phyloP scores from a whole-genome alignment of 352 stramenopile genomes.

The Phytophthora citricola region DNA sequence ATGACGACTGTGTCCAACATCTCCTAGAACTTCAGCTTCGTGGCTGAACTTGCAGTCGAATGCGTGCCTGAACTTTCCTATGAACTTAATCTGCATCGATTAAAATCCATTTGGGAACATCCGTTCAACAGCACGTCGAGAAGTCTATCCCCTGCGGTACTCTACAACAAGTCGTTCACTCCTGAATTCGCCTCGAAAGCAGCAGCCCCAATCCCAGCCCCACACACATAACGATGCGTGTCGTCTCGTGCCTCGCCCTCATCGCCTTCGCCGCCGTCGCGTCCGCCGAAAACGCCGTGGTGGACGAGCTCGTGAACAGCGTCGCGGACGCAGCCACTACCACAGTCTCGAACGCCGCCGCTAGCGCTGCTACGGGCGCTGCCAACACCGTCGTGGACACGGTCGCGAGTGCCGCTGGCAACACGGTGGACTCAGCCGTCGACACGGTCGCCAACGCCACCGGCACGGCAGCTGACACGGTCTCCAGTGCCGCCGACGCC shows the following conservation, averaged over 20 bases:
- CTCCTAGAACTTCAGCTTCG: background rate
- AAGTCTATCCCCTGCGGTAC: constrained; percentile 7
- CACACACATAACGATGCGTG: constrained; percentile 20
- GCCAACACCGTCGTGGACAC: constrained; percentile 17
- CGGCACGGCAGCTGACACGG: constrained; percentile 16
- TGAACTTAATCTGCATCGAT: constrained; percentile 26
- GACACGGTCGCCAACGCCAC: constrained; percentile 23
- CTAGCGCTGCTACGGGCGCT: constrained; percentile 5
- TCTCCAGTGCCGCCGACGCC: constrained; percentile 19
- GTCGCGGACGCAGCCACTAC: constrained; percentile 14
- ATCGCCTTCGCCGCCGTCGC: constrained; percentile 22
- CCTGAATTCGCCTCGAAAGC: constrained; percentile 10
- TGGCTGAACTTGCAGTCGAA: background rate
- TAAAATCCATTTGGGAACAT: constrained; percentile 31
- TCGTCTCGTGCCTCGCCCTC: constrained; percentile 26
- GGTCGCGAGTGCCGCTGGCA: constrained; percentile 12
- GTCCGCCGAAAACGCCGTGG: constrained; percentile 13
- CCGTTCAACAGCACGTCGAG: constrained; percentile 12
- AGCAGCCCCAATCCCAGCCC: background rate
- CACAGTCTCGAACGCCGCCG: constrained; percentile 11
- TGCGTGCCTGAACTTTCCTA: constrained; percentile 14
- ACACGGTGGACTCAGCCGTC: constrained; percentile 14
- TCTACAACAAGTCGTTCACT: constrained; percentile 27
- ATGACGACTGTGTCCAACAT: constrained; percentile 1
- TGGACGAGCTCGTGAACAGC: constrained; percentile 23